Evolutionary conservation across 306 rosid species (phyloP).

Genomic region (Cicer chorassanicum): DNA sequence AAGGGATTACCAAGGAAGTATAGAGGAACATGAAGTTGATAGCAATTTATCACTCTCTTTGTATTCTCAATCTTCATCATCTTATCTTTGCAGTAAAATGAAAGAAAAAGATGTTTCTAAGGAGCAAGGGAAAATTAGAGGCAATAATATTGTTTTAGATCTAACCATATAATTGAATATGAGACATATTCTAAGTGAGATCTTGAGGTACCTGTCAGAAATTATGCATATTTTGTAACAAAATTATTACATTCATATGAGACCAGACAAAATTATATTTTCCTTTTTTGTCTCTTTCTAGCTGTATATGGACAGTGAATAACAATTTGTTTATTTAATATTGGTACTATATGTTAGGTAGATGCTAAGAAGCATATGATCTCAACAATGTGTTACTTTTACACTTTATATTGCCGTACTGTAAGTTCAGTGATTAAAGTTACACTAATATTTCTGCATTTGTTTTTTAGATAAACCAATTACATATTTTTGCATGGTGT

Average conservation of each 20-base stretch:
- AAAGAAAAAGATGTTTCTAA: slow-evolving; percentile 41
- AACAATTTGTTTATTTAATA: slow-evolving; percentile 34
- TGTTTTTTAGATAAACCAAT: too few relatives aligned
- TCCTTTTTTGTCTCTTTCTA: slow-evolving; percentile 39
- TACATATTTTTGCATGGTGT: too few relatives aligned
- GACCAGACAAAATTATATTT: slow-evolving; percentile 43
- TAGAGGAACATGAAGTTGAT: slow-evolving; percentile 51
- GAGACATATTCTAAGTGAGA: slow-evolving; percentile 81
- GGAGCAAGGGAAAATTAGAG: slow-evolving; percentile 42
- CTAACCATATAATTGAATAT: slow-evolving; percentile 76
- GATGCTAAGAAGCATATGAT: slow-evolving; percentile 40
- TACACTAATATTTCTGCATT: too few relatives aligned
- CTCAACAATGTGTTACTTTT: slow-evolving; percentile 26
- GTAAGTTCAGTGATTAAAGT: too few relatives aligned
- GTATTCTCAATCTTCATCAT: slow-evolving; percentile 53
- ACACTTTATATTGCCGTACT: slow-evolving; percentile 1
- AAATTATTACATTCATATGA: slow-evolving; percentile 35
- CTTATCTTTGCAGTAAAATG: slow-evolving; percentile 49
- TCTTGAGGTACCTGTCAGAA: slow-evolving; percentile 69
- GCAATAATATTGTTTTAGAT: slow-evolving; percentile 71
- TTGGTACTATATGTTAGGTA: background rate
- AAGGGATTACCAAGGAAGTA: slow-evolving; percentile 29
- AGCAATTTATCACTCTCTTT: slow-evolving; percentile 68
- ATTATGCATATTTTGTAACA: slow-evolving; percentile 43
- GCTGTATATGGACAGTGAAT: slow-evolving; percentile 43